A percentile compares a stretch with the other conserved stretches of the same genome.
These are phyloP conservation scores for Diplosphaera chodatii DNA, from an alignment of 139 green algal genomes.

Conservation along the genomic window DNA sequence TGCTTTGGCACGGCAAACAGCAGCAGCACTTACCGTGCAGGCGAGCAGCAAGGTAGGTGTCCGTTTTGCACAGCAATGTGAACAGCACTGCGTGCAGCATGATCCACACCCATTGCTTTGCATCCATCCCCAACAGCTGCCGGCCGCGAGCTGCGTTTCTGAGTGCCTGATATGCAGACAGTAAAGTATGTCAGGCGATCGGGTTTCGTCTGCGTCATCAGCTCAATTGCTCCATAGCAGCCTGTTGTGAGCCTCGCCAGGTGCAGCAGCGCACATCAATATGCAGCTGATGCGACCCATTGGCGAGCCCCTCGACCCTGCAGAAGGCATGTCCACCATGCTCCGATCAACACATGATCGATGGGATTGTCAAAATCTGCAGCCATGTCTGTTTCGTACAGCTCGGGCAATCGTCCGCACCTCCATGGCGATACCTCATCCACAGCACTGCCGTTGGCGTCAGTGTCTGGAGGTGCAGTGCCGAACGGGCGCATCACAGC, in stretches of 20 bases:
- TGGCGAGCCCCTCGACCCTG: too few relatives aligned
- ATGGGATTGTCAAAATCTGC: too few relatives aligned
- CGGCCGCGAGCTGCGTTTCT: not conserved
- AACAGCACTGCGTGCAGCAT: not conserved
- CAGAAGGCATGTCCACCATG: too few relatives aligned
- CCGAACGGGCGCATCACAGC: not conserved
- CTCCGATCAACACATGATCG: too few relatives aligned
- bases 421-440: not conserved
- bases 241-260: too few relatives aligned
- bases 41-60: not conserved
- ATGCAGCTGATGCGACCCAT: too few relatives aligned
- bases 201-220: too few relatives aligned
- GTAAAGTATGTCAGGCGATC: too few relatives aligned
- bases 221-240: too few relatives aligned
- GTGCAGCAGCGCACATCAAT: too few relatives aligned
- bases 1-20: too few relatives aligned
- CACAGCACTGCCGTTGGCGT: not conserved
- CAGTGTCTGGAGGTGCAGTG: not conserved
- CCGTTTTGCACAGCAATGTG: not conserved
- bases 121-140: not conserved
- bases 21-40: not conserved
- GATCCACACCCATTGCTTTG: not conserved
- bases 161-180: not conserved
- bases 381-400: too few relatives aligned
- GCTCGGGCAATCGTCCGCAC: not conserved